Evolutionary conservation across 148 eudicot genomes (phyloP).

Genomic region (Rhododendron griersonianum): DNA sequence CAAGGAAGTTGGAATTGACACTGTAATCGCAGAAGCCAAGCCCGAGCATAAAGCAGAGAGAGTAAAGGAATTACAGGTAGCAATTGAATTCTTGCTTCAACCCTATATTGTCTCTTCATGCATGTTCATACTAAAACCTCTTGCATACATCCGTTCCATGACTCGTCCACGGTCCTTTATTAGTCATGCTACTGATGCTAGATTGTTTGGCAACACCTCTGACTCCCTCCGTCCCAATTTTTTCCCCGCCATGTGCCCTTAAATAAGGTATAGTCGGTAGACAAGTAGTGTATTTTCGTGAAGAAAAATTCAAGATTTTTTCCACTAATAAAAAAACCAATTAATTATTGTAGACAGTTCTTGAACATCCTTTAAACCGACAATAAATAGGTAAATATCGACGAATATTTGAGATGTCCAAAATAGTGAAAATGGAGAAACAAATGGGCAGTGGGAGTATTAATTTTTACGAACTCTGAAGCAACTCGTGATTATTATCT

Average conservation of each 20-base stretch:
- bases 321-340: background rate
- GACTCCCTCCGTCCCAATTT: background rate
- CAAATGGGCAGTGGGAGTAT: too few relatives aligned
- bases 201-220: background rate
- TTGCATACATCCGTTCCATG: background rate
- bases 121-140: background rate
- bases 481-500: background rate
- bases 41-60: conserved; percentile 81
- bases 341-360: background rate
- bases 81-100: background rate
- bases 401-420: background rate
- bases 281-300: background rate
- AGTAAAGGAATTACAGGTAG: conserved; percentile 83
- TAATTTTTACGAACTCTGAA: background rate
- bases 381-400: background rate
- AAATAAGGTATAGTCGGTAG: background rate
- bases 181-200: background rate
- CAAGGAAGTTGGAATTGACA: conserved; percentile 72
- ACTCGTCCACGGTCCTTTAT: background rate
- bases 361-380: background rate
- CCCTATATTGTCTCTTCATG: background rate
- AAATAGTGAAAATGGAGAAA: background rate
- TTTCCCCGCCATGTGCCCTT: background rate
- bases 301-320: background rate
- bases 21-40: conserved; percentile 81